Evolutionary conservation across 768 basidiomycete genomes (phyloP).

Genomic region (Leucocoprinus leucothites): DNA sequence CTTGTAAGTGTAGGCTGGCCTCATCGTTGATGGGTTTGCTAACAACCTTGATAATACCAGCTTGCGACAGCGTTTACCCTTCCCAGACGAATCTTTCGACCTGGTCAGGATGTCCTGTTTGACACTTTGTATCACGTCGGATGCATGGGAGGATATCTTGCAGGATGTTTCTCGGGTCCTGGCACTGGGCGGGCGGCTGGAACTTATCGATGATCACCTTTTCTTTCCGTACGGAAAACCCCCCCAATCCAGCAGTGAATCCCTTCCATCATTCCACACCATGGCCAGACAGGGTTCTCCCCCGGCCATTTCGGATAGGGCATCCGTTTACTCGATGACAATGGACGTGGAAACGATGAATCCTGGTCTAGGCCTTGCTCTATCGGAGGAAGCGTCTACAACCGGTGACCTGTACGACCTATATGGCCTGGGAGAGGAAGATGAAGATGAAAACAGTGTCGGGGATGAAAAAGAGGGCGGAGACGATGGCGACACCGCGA

Average conservation of each 20-base stretch:
- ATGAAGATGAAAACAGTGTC: too few relatives aligned
- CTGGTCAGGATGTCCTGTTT: conserved; percentile 73
- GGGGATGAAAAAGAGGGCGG: conserved; percentile 20
- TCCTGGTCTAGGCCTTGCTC: conserved; percentile 24
- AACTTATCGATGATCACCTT: conserved; percentile 68
- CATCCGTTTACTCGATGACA: too few relatives aligned
- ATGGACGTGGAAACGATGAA: conserved; percentile 17
- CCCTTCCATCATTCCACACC: conserved; percentile 6
- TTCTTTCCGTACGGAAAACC: conserved; percentile 52
- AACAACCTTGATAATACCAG: conserved; percentile 25
- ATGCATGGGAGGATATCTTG: conserved; percentile 58
- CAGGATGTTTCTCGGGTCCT: conserved; percentile 62
- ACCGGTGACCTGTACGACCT: conserved; percentile 19
- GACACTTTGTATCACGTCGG: conserved; percentile 51
- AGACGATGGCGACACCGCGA: conserved; percentile 25
- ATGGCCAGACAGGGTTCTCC: too few relatives aligned
- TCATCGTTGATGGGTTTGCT: too few relatives aligned
- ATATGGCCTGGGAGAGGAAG: too few relatives aligned
- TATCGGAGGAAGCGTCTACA: conserved; percentile 18
- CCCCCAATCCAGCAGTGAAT: conserved; percentile 8
- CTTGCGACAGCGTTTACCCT: conserved; percentile 57
- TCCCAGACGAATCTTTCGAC: conserved; percentile 59
- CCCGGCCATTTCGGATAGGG: too few relatives aligned
- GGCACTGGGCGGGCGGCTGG: conserved; percentile 56
- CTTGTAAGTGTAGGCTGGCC: conserved; percentile 46